Evolutionary conservation across 106 monocot genomes (phyloP), one percentile per base, ranked within the genome.

Genomic region (Hemerocallis citrina): DNA sequence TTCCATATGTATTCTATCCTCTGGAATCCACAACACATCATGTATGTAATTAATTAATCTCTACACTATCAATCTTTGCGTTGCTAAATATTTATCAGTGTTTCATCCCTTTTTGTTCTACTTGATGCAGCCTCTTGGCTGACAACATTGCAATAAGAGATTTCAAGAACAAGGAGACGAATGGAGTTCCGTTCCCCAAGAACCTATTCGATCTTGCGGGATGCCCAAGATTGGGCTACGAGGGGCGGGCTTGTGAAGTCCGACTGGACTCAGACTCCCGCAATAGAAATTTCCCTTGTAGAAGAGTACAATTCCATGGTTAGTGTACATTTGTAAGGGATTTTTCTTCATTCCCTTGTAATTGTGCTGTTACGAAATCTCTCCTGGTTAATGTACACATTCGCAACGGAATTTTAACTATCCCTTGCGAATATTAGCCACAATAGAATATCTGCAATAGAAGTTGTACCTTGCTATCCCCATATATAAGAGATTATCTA

Each of bases 1-100:
- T 74, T 67, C 44, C 74, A 74, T 44, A 55, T 61, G 2, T 75
- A 75, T 40, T 36, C 68, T 36, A 55, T 75, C 48, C 23, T 70
- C 7, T 76, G 76, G 74, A 68, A 67, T 54, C 67, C 50, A 25
- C 22, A 2, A 25, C 22, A 50, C 11, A 50, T 50, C 50, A 50
- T 50, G 50, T 27, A 27, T n/a, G n/a, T n/a, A n/a, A n/a, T n/a
- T n/a, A n/a, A n/a, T n/a, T n/a, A 47, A 5, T 23, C 8, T 22
- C 34, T 17, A 45, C 16, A 17, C 20, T 40, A 2, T 27, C 5
- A 59, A 6, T 1, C 1, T 12, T 40, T 34, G 41, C 20, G 7
- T 45, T 45, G 11, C 9, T 15, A 41, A 12, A 41, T 12, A 16
- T 2, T 1, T 1, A 15, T 41, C 11, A 2, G 15, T 41, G 1